Evolutionary conservation across 192 early-diverging fungal genomes (phyloP).

Genomic region (Podochytrium sp.): DNA sequence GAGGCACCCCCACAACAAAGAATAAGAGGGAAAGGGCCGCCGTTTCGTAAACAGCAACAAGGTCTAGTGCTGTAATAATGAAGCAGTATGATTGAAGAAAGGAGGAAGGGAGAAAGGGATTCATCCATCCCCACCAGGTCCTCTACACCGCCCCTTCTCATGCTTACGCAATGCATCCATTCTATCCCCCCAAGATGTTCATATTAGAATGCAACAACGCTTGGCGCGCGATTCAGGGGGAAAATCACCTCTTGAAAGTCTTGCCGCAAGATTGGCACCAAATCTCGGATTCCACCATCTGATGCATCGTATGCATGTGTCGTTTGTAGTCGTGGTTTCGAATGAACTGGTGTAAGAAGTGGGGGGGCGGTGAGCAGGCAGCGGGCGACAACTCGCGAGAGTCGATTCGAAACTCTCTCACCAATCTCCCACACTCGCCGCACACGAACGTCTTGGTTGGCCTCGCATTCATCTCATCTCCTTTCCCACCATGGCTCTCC

Average conservation of each 20-base stretch:
- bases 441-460: neutral
- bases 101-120: neutral
- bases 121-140: neutral
- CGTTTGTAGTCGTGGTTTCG: neutral
- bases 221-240: too few species aligned
- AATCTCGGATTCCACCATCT: neutral
- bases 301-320: neutral
- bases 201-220: neutral
- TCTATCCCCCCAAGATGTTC: neutral
- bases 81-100: neutral
- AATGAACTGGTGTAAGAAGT: neutral
- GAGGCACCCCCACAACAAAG: too few species aligned
- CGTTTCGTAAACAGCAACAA: neutral
- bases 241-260: neutral
- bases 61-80: neutral
- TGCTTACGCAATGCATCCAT: neutral
- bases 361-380: too few species aligned
- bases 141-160: neutral
- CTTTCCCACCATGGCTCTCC: too few species aligned
- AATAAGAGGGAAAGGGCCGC: too few species aligned
- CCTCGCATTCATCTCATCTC: too few species aligned
- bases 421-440: neutral
- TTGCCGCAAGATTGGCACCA: neutral
- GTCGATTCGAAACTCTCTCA: neutral
- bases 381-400: neutral